Evolutionary conservation across 257 asterid species (phyloP), one percentile per base, ranked within the genome.

Genomic region (Solanum sejunctum): DNA sequence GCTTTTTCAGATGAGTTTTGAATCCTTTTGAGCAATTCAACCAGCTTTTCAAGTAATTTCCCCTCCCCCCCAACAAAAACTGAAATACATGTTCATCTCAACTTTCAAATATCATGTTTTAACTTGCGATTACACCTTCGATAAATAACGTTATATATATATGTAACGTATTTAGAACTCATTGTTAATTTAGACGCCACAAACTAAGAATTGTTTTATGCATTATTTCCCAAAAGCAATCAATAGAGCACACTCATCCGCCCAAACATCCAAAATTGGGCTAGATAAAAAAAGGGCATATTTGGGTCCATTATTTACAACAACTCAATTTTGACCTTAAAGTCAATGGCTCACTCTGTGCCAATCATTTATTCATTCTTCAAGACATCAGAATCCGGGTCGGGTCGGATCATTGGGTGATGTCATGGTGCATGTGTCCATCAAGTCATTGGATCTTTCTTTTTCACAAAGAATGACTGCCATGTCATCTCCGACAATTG

Each of bases 251-350:
- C 63, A 51, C 43, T 75, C 60, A 75, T 13, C 43, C 2, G 16
- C 81, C 61, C 60, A 12, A 75, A 75, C 9, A 10, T 75, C 45
- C 73, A 81, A 58, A 81, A 8, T 81, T 60, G 60, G 84, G 84
- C 84, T 61, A 43, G 21, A 21, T 43, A 15, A 43, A 61, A 36
- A 10, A 6, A 13, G 47, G 15, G 41, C 56, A 52, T 55, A 80
- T 32, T 56, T 54, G 66, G 18, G 28, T 17, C 84, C 56, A 67
- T 47, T 83, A 83, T 60, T 83, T 88, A 81, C 90, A 86, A 20
- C 84, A 81, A 77, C 86, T 28, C 8, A 17, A 23, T 26, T 77
- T 51, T 26, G 61, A 39, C 10, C 47, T 16, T 81, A 1, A n/a
- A 81, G 51, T n/a, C 58, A 23, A 82, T 85, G 89, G 86, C 87